Evolutionary conservation across 2,329 filamentous ascomycete genomes (phyloP), one percentile per base, ranked within the genome.

Genomic region (Dryadomyces quercus-mongolicae): DNA sequence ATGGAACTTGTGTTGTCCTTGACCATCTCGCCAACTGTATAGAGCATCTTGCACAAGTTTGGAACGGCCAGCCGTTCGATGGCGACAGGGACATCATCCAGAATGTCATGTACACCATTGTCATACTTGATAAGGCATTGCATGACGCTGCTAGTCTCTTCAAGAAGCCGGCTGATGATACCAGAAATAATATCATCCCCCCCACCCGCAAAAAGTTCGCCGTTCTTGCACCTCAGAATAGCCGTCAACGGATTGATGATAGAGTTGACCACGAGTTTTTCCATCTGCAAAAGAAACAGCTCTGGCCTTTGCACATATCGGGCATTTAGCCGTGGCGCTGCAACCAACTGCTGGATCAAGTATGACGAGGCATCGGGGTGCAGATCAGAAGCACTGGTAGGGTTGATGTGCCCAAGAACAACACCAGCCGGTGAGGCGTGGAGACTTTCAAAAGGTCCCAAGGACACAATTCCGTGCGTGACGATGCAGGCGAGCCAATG

Each of bases 211-310:
- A 95, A 81, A 0, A 96, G 67, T 5, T 76, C 75, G n/a, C 90
- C 89, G 61, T 96, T 96, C 58, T 80, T 80, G 64, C 84, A 85
- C 53, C 86, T 77, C 54, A 93, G 73, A 10, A 96, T 70, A 0
- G 84, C 85, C 0, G 88, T 93, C n/a, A 96, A 70, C 0, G 92
- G 88, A 64, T 95, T 94, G 62, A 96, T 81, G 36, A 91, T 73
- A 40, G 81, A 76, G 64, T 95, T 95, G 52, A 91, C 74, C 1
- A 86, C 85, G 1, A 96, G 74, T 66, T 95, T 96, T 63, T 95
- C 88, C 3, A 96, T 77, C 69, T 95, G 91, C n/a, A 76, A 62
- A 10, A 74, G 59, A 73, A 75, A 77, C 16, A 82, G 65, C 48
- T 78, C 72, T 2, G 68, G 58, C 12, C 67, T 63, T 2, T 68